Evolutionary conservation across 2,329 filamentous ascomycete genomes (phyloP).

Genomic region (Alternaria gaisen): DNA sequence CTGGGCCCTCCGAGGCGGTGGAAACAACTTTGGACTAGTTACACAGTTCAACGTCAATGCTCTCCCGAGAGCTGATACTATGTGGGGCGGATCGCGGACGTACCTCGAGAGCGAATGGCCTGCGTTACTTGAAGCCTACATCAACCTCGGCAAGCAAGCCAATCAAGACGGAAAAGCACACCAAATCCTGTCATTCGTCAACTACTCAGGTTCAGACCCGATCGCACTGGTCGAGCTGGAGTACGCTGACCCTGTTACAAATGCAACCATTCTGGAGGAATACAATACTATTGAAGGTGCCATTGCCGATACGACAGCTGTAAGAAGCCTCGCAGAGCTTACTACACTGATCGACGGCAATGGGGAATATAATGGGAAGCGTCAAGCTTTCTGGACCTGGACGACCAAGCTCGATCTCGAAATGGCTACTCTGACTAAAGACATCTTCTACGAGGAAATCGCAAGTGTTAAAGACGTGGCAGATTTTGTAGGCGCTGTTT

Average conservation of each 20-base stretch:
- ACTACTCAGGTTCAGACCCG: constrained; percentile 24
- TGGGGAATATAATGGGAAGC: constrained; percentile 14
- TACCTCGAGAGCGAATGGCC: constrained; percentile 24
- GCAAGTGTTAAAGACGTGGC: constrained; percentile 24
- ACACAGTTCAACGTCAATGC: constrained; percentile 39
- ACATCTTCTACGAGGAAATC: constrained; percentile 38
- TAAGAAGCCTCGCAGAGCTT: constrained; percentile 33
- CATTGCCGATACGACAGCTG: constrained; percentile 24
- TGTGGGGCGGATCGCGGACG: constrained; percentile 39
- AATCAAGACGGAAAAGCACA: constrained; percentile 35
- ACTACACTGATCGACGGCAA: constrained; percentile 7
- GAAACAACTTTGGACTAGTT: constrained; percentile 49
- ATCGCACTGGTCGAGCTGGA: constrained; percentile 22
- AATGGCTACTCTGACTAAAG: constrained; percentile 27
- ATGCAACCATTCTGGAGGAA: constrained; percentile 38
- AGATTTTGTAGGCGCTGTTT: constrained; percentile 28
- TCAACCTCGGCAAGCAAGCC: constrained; percentile 35
- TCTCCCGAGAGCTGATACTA: constrained; percentile 27
- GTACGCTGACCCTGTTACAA: constrained; percentile 34
- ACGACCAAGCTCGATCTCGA: constrained; percentile 37
- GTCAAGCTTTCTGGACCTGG: constrained; percentile 40
- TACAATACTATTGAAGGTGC: constrained; percentile 33
- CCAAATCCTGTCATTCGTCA: constrained; percentile 40
- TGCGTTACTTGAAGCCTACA: constrained; percentile 34
- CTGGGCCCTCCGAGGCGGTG: constrained; percentile 49